Evolutionary conservation across 768 basidiomycete species (phyloP), one percentile per base, ranked within the genome.

Genomic region (Aureoboletus auriporus): DNA sequence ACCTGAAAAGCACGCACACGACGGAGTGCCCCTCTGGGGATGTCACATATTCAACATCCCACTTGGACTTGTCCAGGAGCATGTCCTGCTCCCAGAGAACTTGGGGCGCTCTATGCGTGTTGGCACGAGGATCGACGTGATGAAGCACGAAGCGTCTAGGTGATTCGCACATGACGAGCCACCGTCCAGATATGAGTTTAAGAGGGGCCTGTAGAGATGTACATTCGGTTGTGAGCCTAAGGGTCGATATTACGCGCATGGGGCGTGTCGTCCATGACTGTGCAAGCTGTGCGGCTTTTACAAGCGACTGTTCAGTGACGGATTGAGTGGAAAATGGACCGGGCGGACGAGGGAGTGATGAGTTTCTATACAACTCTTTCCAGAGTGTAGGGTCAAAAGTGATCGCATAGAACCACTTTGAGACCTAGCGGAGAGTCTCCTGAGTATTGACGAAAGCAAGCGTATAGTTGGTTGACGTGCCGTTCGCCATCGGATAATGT

Each of bases 181-280:
- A 55, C 10, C 44, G 39, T 34, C 53, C 53, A 10, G 9, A 36
- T 39, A 54, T 20, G 5, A 44, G 26, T 17, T 23, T 23, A 31
- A 6, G 14, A 10, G 5, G 13, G 1, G 0, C 0, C 23, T 1
- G 26, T 23, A 5, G 0, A 4, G 8, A 4, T 2, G 10, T 27
- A 5, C 2, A 4, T 37, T 4, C n/a, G 14, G 4, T 16, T 8
- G 16, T 2, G 44, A 54, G 26, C 5, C 1, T 35, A 4, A 13
- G 2, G 2, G 8, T 13, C 2, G 46, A 44, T 11, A 35, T 0
- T 1, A 10, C 36, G 9, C 43, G 34, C 17, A 54, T 34, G 0
- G 41, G 26, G 0, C 23, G 29, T 14, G 47, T 51, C 14, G 47
- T 46, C 52, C 54, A 55, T 9, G 47, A 35, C 20, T 33, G 28